Conservation (phyloP, 2,329 filamentous ascomycete species). For the Allantophomopsis lycopodina region DNA sequence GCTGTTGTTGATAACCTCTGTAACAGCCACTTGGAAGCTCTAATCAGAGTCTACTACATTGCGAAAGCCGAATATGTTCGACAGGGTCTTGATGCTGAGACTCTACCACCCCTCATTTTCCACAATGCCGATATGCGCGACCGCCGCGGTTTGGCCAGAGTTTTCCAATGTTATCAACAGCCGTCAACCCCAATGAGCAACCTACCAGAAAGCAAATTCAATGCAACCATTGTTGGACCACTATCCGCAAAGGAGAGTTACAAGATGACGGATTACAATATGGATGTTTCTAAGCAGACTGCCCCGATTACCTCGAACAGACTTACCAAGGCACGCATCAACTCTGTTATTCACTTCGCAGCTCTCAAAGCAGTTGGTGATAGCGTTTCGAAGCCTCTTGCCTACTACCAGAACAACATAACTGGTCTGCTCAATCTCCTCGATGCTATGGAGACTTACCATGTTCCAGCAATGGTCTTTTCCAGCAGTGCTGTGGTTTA, state of each 20-base stretch:
- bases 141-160: conserved; percentile 3
- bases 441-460: conserved; percentile 37
- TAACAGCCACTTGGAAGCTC: conserved; percentile 22
- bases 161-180: conserved; percentile 7
- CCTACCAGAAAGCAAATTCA: not conserved
- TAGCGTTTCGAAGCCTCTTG: conserved; percentile 43
- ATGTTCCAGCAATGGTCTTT: conserved; percentile 54
- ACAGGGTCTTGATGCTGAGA: conserved; percentile 1
- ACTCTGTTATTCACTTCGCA: conserved; percentile 50
- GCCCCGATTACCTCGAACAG: not conserved
- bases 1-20: conserved; percentile 30
- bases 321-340: not conserved
- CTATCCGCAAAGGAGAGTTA: conserved; percentile 1
- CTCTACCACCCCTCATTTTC: conserved; percentile 9
- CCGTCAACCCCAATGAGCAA: not conserved
- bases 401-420: conserved; percentile 57
- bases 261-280: conserved; percentile 1
- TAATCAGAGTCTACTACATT: conserved; percentile 10
- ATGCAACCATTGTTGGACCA: not conserved
- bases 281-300: not conserved
- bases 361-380: conserved; percentile 42
- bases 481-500: conserved; percentile 57
- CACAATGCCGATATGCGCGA: conserved; percentile 9
- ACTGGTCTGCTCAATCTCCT: conserved; percentile 48
- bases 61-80: conserved; percentile 6